phyloP scores from a whole-genome alignment of 371 early-diverging fungal genomes.

The Mucor racemosus region DNA sequence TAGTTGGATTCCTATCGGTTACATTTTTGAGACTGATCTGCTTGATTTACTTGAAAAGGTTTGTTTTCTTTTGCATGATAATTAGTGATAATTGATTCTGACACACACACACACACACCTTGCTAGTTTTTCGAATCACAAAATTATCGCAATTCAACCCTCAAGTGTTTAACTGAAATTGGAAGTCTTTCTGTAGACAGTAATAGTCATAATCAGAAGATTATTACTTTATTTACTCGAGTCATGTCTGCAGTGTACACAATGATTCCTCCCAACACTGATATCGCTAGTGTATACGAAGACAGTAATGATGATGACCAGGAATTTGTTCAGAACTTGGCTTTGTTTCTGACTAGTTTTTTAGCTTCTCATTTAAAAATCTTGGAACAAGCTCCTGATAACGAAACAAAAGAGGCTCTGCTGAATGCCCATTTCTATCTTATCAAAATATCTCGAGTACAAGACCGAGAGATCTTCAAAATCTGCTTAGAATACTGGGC shows the following conservation, averaged over 20 bases:
- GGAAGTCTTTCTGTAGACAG: constrained; percentile 75
- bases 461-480: constrained; percentile 97
- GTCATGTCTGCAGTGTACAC: constrained; percentile 72
- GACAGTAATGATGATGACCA: constrained; percentile 86
- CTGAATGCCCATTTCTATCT: constrained; percentile 88
- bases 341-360: constrained; percentile 80
- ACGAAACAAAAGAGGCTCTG: constrained; percentile 62
- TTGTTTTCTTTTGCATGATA: constrained; percentile 6
- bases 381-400: constrained; percentile 55
- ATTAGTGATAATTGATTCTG: neutral
- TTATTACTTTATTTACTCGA: constrained; percentile 80
- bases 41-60: constrained; percentile 84
- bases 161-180: constrained; percentile 96
- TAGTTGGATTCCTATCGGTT: constrained; percentile 97
- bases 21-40: constrained; percentile 95
- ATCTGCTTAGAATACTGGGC: constrained; percentile 97
- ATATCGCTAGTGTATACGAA: constrained; percentile 75
- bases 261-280: constrained; percentile 66
- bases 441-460: constrained; percentile 86
- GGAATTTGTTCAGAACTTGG: constrained; percentile 63
- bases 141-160: constrained; percentile 88
- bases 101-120: neutral
- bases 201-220: constrained; percentile 75
- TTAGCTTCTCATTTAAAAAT: constrained; percentile 77
- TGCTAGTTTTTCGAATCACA: constrained; percentile 78